Evolutionary conservation across 1,284 basidiomycete species (phyloP), one percentile per base, ranked within the genome.

Genomic region (Microbotryomycetes sp.): DNA sequence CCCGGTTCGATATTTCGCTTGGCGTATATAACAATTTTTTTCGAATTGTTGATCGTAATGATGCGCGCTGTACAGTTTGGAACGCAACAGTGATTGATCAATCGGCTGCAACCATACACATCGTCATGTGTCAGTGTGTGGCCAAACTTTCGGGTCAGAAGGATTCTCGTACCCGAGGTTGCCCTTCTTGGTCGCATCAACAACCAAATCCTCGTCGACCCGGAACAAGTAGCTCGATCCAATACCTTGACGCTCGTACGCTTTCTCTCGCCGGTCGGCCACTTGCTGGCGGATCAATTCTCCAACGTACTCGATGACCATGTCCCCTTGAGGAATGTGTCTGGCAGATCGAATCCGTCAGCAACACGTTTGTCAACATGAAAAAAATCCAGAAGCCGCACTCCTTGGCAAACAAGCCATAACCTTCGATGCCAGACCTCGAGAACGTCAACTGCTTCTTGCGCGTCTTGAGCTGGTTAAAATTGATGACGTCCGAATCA

Each of bases 271-370:
- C 75, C 93, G 89, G 74, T 98, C 96, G 27, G 96, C 94, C 4
- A 99, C 91, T 70, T 91, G 88, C 59, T 93, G 91, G 26, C 96
- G 83, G 66, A 96, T 89, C 64, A 97, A 82, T 79, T 99, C 96
- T 31, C 96, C 96, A 9, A 99, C 96, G 72, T 99, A 99, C 78
- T 99, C 96, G 77, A 98, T 97, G 48, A 99, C 94, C 91, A 99
- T 97, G 77, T 99, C 96, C 5, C 92, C 91, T 23, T 84, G 80
- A 16, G 89, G 85, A 71, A 99, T 97, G 72, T 85, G 84, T 52
- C 65, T 69, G 49, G 9, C 15, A 18, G 21, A 23, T 4, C 30
- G n/a, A n/a, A n/a, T n/a, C n/a, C n/a, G n/a, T n/a, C n/a, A 5
- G 16, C 11, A 24, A 47, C 15, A 45, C 4, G 23, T n/a, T 2